These are phyloP conservation scores for Berberis vulgaris DNA, from an alignment of 164 flowering plant species.

Conservation along the genomic window DNA sequence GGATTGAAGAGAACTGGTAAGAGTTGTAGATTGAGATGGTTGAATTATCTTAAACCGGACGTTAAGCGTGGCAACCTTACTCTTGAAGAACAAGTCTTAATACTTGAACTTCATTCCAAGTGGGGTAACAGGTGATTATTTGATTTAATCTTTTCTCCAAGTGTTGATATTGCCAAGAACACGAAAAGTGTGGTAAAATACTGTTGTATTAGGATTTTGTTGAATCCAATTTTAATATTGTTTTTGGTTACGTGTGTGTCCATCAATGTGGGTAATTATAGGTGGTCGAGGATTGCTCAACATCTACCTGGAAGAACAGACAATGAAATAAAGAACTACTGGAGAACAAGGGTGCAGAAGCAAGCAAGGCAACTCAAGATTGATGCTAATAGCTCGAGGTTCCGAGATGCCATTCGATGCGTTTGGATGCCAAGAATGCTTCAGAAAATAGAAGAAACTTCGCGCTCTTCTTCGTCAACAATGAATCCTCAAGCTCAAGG, in stretches of 20 bases:
- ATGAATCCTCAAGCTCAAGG: not conserved
- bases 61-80: slow-evolving; percentile 66
- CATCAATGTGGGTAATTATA: slow-evolving; percentile 7
- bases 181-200: not conserved
- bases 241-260: not conserved
- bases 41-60: slow-evolving; percentile 77
- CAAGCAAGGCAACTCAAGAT: slow-evolving; percentile 62
- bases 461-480: slow-evolving; percentile 7
- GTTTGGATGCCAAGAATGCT: slow-evolving; percentile 65
- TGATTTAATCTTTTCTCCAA: not conserved
- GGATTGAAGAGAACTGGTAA: slow-evolving; percentile 84
- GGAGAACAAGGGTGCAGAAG: slow-evolving; percentile 82
- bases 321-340: slow-evolving; percentile 83
- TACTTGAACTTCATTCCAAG: slow-evolving; percentile 77
- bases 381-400: slow-evolving; percentile 45
- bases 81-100: slow-evolving; percentile 66
- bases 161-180: not conserved
- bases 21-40: slow-evolving; percentile 87
- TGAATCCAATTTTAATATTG: too few relatives aligned
- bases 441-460: slow-evolving; percentile 38
- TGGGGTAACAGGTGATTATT: slow-evolving; percentile 70
- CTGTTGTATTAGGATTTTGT: too few relatives aligned
- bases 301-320: slow-evolving; percentile 87
- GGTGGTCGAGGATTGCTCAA: slow-evolving; percentile 91
- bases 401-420: slow-evolving; percentile 36